Evolutionary conservation across 148 eudicot genomes (phyloP).

Genomic region (Amaranthus palmeri): DNA sequence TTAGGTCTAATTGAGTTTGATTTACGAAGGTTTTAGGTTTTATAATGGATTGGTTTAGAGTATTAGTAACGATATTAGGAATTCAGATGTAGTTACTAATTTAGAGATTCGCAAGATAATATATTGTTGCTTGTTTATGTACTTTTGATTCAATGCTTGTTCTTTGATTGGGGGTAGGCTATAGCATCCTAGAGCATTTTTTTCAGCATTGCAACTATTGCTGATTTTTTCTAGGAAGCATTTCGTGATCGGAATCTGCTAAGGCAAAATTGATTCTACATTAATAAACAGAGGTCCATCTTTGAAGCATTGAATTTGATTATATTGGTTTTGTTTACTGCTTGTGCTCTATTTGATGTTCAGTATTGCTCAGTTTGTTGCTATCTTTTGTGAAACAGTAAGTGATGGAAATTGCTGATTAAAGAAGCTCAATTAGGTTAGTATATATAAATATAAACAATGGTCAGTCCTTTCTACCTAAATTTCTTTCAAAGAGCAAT

Average conservation of each 20-base stretch:
- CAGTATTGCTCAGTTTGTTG: too few relatives aligned
- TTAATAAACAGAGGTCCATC: neutral
- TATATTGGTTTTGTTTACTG: too few relatives aligned
- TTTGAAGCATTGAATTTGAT: neutral
- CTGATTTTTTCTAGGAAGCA: neutral
- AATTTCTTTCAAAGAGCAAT: too few relatives aligned
- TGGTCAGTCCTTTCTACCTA: too few relatives aligned
- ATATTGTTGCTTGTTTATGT: neutral
- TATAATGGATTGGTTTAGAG: neutral
- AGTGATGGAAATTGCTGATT: too few relatives aligned
- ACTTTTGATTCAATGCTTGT: neutral
- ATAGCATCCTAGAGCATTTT: too few relatives aligned
- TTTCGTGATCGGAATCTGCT: neutral
- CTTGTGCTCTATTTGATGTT: too few relatives aligned
- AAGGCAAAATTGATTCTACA: neutral
- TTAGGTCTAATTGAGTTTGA: neutral
- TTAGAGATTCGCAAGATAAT: neutral
- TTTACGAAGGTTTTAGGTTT: neutral
- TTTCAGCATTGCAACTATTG: neutral
- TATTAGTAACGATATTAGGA: neutral
- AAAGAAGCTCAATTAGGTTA: too few relatives aligned
- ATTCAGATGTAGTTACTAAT: neutral
- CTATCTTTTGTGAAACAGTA: too few relatives aligned
- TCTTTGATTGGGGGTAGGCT: too few relatives aligned
- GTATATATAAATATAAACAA: too few relatives aligned